Percentiles rank a stretch among this genome's conserved stretches.
These are phyloP conservation scores for Immersiella caudata DNA, from an alignment of 495 filamentous ascomycete species.

Conservation along the genomic window DNA sequence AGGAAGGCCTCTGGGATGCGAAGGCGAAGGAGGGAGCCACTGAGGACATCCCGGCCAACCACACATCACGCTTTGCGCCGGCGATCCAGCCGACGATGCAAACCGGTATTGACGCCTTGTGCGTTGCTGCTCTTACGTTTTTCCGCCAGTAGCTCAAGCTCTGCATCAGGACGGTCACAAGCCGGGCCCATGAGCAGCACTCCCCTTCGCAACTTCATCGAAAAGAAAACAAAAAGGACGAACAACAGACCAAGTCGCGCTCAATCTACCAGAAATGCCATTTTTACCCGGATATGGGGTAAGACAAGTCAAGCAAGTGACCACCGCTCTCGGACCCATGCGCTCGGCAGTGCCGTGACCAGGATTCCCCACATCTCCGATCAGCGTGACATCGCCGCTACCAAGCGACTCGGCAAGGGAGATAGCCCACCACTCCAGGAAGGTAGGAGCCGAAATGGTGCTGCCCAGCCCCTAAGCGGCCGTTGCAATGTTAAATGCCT, in stretches of 20 bases:
- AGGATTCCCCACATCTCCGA: not conserved
- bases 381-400: not conserved
- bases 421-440: not conserved
- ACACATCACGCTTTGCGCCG: constrained; percentile 11
- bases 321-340: not conserved
- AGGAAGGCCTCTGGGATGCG: not conserved
- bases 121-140: constrained; percentile 11
- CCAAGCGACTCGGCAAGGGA: not conserved
- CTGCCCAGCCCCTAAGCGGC: not conserved
- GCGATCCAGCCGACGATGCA: constrained; percentile 14
- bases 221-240: too few species aligned
- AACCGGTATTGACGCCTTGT: constrained; percentile 5
- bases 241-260: too few species aligned
- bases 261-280: too few species aligned
- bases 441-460: not conserved
- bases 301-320: too few species aligned
- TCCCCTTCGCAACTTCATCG: too few species aligned
- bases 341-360: not conserved
- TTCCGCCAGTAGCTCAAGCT: not conserved
- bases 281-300: too few species aligned
- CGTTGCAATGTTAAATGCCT: not conserved
- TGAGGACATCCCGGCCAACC: constrained; percentile 7
- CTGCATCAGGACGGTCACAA: too few species aligned
- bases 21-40: not conserved
- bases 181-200: too few species aligned